Evolutionary conservation across 192 early-diverging fungal genomes (phyloP).

Genomic region (Gigaspora rosea): DNA sequence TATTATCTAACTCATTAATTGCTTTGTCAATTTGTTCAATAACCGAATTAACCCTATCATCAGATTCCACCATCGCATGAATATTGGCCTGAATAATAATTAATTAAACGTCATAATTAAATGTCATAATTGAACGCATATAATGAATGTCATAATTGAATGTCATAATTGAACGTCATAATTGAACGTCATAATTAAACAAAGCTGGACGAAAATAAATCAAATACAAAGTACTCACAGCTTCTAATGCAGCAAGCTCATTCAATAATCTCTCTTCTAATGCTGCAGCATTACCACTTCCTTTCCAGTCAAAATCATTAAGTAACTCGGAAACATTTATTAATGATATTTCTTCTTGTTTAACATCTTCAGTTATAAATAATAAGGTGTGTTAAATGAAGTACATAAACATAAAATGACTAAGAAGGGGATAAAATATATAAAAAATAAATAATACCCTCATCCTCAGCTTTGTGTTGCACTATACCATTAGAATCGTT

Average conservation of each 20-base stretch:
- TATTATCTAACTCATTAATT: constrained; percentile 75
- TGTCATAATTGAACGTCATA: too few species aligned
- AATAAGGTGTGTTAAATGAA: constrained; percentile 28
- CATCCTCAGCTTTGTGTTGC: too few species aligned
- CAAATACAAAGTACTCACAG: constrained; percentile 45
- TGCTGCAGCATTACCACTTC: constrained; percentile 82
- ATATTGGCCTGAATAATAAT: constrained; percentile 74
- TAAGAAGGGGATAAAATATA: too few species aligned
- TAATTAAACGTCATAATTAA: not conserved
- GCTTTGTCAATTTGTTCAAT: constrained; percentile 84
- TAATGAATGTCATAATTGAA: not conserved
- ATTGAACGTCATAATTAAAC: not conserved
- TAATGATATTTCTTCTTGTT: constrained; percentile 64
- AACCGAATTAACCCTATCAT: constrained; percentile 79
- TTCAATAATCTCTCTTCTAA: constrained; percentile 81
- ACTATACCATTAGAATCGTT: too few species aligned
- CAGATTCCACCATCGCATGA: constrained; percentile 90
- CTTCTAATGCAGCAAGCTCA: constrained; percentile 85
- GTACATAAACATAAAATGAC: constrained; percentile 24
- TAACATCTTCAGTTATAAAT: constrained; percentile 23
- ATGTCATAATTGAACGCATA: too few species aligned
- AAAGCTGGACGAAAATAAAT: not conserved
- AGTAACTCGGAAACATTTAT: constrained; percentile 78
- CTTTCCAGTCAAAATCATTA: constrained; percentile 88
- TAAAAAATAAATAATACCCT: too few species aligned